Conservation (phyloP, 2,329 filamentous ascomycete genomes). For the Trichoderma gracile region DNA sequence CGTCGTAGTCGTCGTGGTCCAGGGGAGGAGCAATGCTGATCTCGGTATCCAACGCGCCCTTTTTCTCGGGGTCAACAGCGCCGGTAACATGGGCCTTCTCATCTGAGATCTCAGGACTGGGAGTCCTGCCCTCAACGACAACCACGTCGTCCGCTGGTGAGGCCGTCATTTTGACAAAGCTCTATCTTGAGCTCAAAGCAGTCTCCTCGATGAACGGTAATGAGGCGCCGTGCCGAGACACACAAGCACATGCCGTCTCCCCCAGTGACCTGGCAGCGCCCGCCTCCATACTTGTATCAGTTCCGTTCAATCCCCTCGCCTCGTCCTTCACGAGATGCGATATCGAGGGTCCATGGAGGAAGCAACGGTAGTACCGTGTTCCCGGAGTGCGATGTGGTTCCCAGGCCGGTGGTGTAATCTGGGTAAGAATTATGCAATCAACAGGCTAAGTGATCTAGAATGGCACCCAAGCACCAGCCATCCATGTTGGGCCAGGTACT, state of each 20-base stretch:
- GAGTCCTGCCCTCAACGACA: neutral
- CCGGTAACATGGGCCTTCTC: neutral
- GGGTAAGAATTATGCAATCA: constrained; percentile 11
- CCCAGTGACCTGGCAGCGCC: neutral
- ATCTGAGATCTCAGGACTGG: neutral
- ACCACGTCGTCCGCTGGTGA: neutral
- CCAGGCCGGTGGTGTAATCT: constrained; percentile 19
- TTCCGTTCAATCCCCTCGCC: neutral
- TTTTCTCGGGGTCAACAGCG: neutral
- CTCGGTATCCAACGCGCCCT: neutral
- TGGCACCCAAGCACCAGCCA: neutral
- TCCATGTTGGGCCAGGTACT: constrained; percentile 2
- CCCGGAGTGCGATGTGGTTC: neutral
- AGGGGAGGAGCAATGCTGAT: neutral
- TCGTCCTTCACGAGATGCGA: neutral
- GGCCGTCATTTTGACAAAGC: constrained; percentile 7
- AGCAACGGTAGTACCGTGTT: neutral
- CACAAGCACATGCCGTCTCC: too few relatives aligned
- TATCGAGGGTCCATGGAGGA: neutral
- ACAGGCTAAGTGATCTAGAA: constrained; percentile 9
- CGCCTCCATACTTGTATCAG: constrained; percentile 6
- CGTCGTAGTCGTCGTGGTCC: constrained; percentile 26
- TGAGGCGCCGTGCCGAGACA: neutral
- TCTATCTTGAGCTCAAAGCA: neutral
- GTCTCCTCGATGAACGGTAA: neutral